Base-by-base conservation (phyloP, 2,329 filamentous ascomycete species). In the Calonectria hawksworthii region DNA sequence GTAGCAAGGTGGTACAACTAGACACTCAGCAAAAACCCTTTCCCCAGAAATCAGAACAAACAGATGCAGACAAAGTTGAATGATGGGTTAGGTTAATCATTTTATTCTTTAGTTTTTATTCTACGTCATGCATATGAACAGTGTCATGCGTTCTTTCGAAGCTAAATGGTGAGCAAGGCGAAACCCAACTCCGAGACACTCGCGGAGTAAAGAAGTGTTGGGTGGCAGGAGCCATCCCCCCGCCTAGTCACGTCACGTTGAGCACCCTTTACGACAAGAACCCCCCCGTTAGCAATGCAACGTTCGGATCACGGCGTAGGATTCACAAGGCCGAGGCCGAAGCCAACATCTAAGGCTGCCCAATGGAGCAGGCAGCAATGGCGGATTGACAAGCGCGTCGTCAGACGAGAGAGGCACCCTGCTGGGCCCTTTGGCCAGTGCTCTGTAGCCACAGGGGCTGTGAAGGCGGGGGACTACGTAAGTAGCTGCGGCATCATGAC, bases 351-450 rank as follows among this genome's bases (percentile, higher is more conserved):
- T 13, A 47, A 67, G 64, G n/a, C 59, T 41, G 36, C 68, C 68
- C 59, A 71, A 71, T 71, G 47, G 59, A 44, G 59, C 44, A 71
- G 59, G 59, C 59, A 70, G 47, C 68, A 65, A 70, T 70, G 26
- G 38, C 7, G 26, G 11, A 34, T 65, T 50, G 14, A 30, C 47
- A 71, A 71, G 59, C 50, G 59, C 36, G 34, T 65, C 68, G 68
- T 71, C 59, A 56, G 65, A 4, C 59, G 4, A 41, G 30, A 64
- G n/a, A 30, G 21, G 30, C 65, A 47, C 26, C 38, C 41, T 41
- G 51, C 23, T 28, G 30, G 51, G 4, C 18, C 8, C 18, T n/a
- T 10, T 18, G 66, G 18, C 36, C n/a, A 38, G 18, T 51, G 44
- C 21, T 30, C 18, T 26, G 51, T 30, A 70, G 44, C 56, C 11